Percentiles rank a stretch among this genome's conserved stretches.
phyloP scores from a whole-genome alignment of 768 basidiomycete genomes.

The Leucosporidium scottii region DNA sequence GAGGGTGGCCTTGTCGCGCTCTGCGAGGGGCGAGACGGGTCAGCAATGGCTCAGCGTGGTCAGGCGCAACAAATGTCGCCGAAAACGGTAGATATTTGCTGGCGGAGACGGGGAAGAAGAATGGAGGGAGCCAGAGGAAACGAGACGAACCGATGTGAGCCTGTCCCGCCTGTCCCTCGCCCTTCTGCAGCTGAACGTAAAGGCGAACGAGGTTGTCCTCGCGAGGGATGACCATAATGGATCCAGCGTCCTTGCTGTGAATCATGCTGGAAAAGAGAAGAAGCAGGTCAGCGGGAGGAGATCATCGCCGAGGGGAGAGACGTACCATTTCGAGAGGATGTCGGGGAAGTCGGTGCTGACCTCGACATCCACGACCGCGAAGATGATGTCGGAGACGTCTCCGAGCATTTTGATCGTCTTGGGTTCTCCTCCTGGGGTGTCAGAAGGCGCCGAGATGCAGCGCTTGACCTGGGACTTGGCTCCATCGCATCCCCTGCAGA shows the following conservation, averaged over 20 bases:
- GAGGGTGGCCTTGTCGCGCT: slow-evolving; percentile 32
- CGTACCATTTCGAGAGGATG: slow-evolving; percentile 43
- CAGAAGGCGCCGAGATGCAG: slow-evolving; percentile 41
- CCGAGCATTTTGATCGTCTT: slow-evolving; percentile 66
- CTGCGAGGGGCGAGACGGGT: slow-evolving; percentile 1
- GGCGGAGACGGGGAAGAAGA: no score
- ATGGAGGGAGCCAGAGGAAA: neutral
- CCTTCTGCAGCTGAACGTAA: slow-evolving; percentile 36
- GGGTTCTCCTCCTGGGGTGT: slow-evolving; percentile 36
- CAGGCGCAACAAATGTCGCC: no score
- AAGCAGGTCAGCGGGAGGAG: neutral
- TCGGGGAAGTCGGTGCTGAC: slow-evolving; percentile 66
- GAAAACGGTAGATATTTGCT: no score
- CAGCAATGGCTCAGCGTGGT: no score
- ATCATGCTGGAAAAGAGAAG: slow-evolving; percentile 46
- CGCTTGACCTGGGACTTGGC: slow-evolving; percentile 58
- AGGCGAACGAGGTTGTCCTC: slow-evolving; percentile 33
- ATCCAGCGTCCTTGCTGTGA: slow-evolving; percentile 54
- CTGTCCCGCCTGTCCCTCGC: neutral
- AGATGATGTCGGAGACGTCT: slow-evolving; percentile 63
- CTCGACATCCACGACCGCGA: slow-evolving; percentile 40
- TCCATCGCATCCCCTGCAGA: slow-evolving; percentile 52
- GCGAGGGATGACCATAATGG: slow-evolving; percentile 65
- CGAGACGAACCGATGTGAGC: slow-evolving; percentile 20
- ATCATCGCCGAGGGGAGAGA: neutral